Conservation (phyloP, 345 rosid genomes). For the Salix purpurea region DNA sequence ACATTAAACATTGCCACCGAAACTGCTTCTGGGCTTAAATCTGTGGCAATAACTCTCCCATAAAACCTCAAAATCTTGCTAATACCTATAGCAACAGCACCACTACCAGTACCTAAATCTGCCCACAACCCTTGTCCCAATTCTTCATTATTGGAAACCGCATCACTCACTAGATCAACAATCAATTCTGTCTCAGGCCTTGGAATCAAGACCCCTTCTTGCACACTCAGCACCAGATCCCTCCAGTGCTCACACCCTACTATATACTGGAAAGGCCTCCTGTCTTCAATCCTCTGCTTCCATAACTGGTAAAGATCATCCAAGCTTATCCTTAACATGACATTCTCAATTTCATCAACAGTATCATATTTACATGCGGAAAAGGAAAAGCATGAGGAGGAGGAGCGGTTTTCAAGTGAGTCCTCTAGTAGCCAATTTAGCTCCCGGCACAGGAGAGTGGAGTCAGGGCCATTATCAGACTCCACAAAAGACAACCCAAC, state of each 20-base stretch:
- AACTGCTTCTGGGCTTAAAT: constrained; percentile 64
- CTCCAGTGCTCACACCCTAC: constrained; percentile 97
- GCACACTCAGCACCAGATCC: constrained; percentile 73
- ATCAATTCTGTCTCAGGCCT: constrained; percentile 85
- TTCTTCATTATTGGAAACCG: constrained; percentile 22
- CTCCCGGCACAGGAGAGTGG: constrained; percentile 56
- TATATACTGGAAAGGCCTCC: constrained; percentile 79
- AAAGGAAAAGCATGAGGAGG: neutral
- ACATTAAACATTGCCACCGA: constrained; percentile 60
- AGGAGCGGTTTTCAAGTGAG: constrained; percentile 40
- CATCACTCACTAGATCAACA: constrained; percentile 58
- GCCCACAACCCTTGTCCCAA: constrained; percentile 64
- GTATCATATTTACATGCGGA: neutral
- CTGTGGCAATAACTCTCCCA: constrained; percentile 69
- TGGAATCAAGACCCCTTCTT: constrained; percentile 91
- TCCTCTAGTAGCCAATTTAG: constrained; percentile 82
- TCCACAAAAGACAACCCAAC: constrained; percentile 46
- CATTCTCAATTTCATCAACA: constrained; percentile 1
- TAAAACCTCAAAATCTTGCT: constrained; percentile 37
- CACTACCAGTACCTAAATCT: constrained; percentile 87
- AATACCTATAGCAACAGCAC: constrained; percentile 80
- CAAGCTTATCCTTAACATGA: constrained; percentile 37
- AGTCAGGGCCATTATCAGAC: constrained; percentile 59
- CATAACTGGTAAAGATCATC: constrained; percentile 66
- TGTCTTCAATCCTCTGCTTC: constrained; percentile 76